Conservation (phyloP, 768 basidiomycete genomes). For the Boletus pseudo-olivaceus region DNA sequence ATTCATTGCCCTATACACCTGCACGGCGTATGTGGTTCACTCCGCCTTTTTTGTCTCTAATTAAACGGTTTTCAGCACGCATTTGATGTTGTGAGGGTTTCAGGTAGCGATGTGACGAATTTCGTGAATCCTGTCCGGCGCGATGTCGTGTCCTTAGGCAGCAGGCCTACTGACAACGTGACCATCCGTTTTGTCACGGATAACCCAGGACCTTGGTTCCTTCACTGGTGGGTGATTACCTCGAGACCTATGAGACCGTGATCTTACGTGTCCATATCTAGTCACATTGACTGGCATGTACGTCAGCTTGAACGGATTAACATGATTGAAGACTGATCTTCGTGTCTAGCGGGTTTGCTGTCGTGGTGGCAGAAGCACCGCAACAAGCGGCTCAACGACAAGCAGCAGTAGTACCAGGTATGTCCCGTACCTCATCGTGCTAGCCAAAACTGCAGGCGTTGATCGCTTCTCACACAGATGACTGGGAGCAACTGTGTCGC, state of each 20-base stretch:
- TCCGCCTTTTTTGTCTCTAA: background rate
- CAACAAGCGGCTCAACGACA: conserved; percentile 5
- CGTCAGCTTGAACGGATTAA: background rate
- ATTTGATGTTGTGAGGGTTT: conserved; percentile 37
- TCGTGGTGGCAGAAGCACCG: conserved; percentile 28
- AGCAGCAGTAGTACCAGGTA: conserved; percentile 18
- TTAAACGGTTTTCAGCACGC: conserved; percentile 24
- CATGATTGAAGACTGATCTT: background rate
- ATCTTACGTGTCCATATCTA: conserved; percentile 4
- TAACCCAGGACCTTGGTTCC: conserved; percentile 63
- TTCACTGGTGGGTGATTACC: conserved; percentile 35
- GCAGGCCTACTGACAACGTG: conserved; percentile 38
- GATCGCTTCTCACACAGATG: conserved; percentile 5
- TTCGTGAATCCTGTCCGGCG: conserved; percentile 36
- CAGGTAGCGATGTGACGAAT: conserved; percentile 31
- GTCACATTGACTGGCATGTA: conserved; percentile 33
- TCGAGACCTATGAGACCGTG: background rate
- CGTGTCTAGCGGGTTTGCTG: conserved; percentile 26
- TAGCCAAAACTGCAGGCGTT: background rate
- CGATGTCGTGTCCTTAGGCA: conserved; percentile 31
- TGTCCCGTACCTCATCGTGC: background rate
- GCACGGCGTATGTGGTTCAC: conserved; percentile 35
- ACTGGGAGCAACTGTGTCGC: conserved; percentile 21
- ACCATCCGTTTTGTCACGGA: conserved; percentile 60
- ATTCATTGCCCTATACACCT: conserved; percentile 40